Conservation (phyloP, 129 eudicot species). For the Logfia minima region DNA sequence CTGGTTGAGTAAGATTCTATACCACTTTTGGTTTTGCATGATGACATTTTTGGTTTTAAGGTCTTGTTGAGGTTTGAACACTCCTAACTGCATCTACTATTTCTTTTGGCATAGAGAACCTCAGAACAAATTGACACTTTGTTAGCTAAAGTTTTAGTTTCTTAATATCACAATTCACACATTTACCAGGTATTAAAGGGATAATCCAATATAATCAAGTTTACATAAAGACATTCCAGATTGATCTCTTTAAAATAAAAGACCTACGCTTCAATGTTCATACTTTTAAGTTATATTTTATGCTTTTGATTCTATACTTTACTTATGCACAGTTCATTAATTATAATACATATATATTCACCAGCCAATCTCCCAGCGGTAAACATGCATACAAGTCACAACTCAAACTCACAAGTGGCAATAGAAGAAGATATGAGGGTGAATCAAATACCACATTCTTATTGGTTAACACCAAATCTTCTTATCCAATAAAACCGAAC, state of each 20-base stretch:
- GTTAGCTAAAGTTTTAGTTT: not conserved
- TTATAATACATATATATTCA: too few species aligned
- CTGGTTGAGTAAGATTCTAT: not conserved
- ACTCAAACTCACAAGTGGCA: slow-evolving; percentile 19
- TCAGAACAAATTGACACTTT: not conserved
- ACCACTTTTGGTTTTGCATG: not conserved
- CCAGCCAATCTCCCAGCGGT: too few species aligned
- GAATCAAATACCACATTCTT: slow-evolving; percentile 21
- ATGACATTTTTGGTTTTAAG: too few species aligned
- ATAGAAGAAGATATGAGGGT: slow-evolving; percentile 21
- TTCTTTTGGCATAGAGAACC: not conserved
- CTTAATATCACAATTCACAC: not conserved
- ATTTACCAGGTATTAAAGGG: not conserved
- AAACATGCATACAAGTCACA: not conserved
- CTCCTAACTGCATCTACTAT: too few species aligned
- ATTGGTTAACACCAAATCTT: slow-evolving; percentile 34
- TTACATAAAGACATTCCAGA: too few species aligned
- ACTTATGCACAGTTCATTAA: too few species aligned
- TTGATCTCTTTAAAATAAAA: too few species aligned
- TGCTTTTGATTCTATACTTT: too few species aligned
- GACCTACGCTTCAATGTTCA: too few species aligned
- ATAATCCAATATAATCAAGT: not conserved
- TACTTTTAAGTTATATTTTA: too few species aligned
- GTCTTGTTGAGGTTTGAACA: too few species aligned
- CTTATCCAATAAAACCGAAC: slow-evolving; percentile 28